Evolutionary conservation across 495 filamentous ascomycete genomes (phyloP), one percentile per base, ranked within the genome.

Genomic region (Cetradonia linearis): DNA sequence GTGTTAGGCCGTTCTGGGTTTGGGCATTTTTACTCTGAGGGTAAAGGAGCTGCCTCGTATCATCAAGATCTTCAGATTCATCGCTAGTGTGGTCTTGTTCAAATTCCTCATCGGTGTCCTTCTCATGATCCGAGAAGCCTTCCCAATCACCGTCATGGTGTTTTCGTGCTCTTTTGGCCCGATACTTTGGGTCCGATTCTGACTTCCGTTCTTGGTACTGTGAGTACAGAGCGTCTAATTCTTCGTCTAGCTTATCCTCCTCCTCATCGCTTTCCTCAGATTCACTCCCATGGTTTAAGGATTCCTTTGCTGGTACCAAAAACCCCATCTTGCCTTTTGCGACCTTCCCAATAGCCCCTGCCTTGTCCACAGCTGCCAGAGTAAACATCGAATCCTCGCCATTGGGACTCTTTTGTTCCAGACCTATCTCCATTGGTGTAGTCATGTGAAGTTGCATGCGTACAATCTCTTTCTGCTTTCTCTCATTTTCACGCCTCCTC

Each of bases 401-500:
- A 37, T 77, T 72, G 1, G 86, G 84, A 14, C 88, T 88, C n/a
- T 78, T 74, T 69, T 95, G 89, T 69, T 96, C 92, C 76, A 93
- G 85, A 63, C 93, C 93, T 64, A 98, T 94, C 62, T 98, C 94
- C 77, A 88, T 91, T 18, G 93, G 92, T 1, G 89, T 86, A 18
- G 84, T 89, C 94, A 98, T 97, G 71, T 96, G 83, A 77, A 98
- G 82, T 72, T 98, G 94, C 86, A 97, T 83, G 50, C 93, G 86
- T 27, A 63, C 56, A 37, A 61, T 69, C 40, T 65, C 65, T 56
- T 63, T 69, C 61, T 61, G 68, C 60, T 61, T 63, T 20, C 49
- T 66, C 56, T 66, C 62, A 34, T 63, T 65, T 31, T 63, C 60
- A 38, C 62, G 65, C 61, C 67, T 67, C 55, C 52, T 60, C 37